Base-by-base conservation (phyloP, 192 early-diverging fungal genomes). In the Entrophospora sp. region DNA sequence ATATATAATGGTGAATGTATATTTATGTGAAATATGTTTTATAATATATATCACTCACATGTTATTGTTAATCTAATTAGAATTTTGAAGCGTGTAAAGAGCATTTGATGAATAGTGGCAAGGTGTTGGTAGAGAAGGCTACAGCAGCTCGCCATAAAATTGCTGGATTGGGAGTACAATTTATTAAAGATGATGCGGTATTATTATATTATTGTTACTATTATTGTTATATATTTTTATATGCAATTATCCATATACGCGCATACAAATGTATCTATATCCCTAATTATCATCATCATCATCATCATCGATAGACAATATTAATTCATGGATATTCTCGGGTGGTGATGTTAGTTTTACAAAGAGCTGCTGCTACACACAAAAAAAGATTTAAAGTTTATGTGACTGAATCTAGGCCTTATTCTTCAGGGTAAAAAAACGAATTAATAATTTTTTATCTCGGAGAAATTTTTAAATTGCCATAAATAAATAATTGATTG, bases 251-350 rank as follows among this genome's bases (percentile, higher is more conserved):
- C 24, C 10, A 12, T n/a, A 48, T 7, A 43, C 36, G 30, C n/a
- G n/a, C n/a, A n/a, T n/a, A n/a, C n/a, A n/a, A n/a, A n/a, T n/a
- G n/a, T n/a, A n/a, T n/a, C n/a, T n/a, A n/a, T n/a, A n/a, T n/a
- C n/a, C n/a, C n/a, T n/a, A n/a, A n/a, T n/a, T n/a, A n/a, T n/a
- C n/a, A n/a, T n/a, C n/a, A n/a, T n/a, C n/a, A n/a, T n/a, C n/a
- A n/a, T n/a, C n/a, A n/a, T n/a, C n/a, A n/a, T n/a, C 24, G 66
- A 22, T 64, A 87, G 72, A 81, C 85, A 1, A 89, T 99, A 65
- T 77, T 99, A 27, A 80, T 99, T 18, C 97, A 99, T 71, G 92
- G 92, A 25, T 96, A 94, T 70, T 99, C 97, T 22, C 86, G 95
- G 5, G 91, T 94, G 1, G 90, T 97, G 12, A 93, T 96, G 87